These are phyloP conservation scores for Fomitiporia mediterranea DNA, from an alignment of 1,284 basidiomycete species.

Conservation along the genomic window DNA sequence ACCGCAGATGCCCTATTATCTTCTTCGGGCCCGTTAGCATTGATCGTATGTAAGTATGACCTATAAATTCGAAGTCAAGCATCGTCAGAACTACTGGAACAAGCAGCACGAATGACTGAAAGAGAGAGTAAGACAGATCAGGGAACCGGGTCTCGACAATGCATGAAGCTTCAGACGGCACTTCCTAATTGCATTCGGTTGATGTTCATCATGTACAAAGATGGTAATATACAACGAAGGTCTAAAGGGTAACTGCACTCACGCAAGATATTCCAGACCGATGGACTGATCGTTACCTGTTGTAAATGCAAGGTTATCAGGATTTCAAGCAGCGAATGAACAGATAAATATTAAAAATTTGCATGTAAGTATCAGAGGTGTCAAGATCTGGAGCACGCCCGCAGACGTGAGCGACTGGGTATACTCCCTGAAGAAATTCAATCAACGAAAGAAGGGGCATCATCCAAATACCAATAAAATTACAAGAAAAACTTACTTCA, in stretches of 20 bases:
- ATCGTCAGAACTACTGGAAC: too few species aligned
- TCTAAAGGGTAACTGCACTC: neutral
- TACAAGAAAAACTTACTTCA: slow-evolving; percentile 33
- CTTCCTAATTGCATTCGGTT: slow-evolving; percentile 59
- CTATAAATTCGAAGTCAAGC: too few species aligned
- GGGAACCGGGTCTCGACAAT: slow-evolving; percentile 59
- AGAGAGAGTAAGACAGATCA: too few species aligned
- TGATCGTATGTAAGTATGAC: too few species aligned
- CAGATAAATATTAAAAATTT: too few species aligned
- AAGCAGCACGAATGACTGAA: too few species aligned
- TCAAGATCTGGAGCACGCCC: slow-evolving; percentile 76
- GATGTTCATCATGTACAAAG: slow-evolving; percentile 39
- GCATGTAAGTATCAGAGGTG: slow-evolving; percentile 56
- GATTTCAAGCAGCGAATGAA: neutral
- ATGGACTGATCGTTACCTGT: too few species aligned
- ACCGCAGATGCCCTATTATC: too few species aligned
- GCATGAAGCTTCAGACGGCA: slow-evolving; percentile 51
- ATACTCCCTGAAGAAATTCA: slow-evolving; percentile 91
- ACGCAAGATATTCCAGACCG: neutral
- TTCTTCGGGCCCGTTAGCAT: too few species aligned
- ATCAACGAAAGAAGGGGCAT: slow-evolving; percentile 50
- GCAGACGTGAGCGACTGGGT: slow-evolving; percentile 37
- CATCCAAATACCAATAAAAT: slow-evolving; percentile 22
- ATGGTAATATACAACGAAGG: slow-evolving; percentile 8
- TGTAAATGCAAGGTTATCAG: neutral